phyloP scores from a whole-genome alignment of 441 rosid species.

The Croton laevigatus region DNA sequence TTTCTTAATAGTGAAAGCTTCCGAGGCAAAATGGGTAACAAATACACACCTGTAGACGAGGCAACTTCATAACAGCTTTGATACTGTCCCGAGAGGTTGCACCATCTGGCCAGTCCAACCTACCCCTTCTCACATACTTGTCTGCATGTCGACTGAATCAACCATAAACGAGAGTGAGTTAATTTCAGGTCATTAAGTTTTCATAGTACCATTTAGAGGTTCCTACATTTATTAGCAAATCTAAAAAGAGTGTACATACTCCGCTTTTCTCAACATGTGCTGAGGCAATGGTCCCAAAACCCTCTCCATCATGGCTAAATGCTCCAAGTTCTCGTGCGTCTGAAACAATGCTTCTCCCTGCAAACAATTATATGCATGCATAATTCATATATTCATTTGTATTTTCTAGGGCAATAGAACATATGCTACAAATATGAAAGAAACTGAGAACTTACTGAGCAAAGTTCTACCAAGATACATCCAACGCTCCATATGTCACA shows the following conservation, averaged over 20 bases:
- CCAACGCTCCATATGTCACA: slow-evolving; percentile 77
- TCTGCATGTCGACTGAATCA: slow-evolving; percentile 54
- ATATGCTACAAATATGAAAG: background rate
- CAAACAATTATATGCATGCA: slow-evolving; percentile 5
- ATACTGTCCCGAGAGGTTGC: slow-evolving; percentile 60
- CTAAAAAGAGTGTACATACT: slow-evolving; percentile 36
- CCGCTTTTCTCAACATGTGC: slow-evolving; percentile 53
- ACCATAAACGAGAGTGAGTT: slow-evolving; percentile 4
- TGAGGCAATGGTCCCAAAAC: slow-evolving; percentile 65
- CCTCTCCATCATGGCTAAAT: slow-evolving; percentile 79
- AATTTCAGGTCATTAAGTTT: background rate
- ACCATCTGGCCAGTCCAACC: slow-evolving; percentile 69
- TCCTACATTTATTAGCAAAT: background rate
- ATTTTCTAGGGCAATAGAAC: background rate
- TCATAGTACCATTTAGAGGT: slow-evolving; percentile 5
- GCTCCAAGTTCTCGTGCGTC: slow-evolving; percentile 70
- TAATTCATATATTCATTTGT: background rate
- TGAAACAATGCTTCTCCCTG: slow-evolving; percentile 79
- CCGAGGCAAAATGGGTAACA: background rate
- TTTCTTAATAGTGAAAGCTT: background rate
- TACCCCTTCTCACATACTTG: slow-evolving; percentile 57
- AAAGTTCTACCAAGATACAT: slow-evolving; percentile 65
- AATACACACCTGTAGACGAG: slow-evolving; percentile 54
- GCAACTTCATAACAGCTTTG: slow-evolving; percentile 52
- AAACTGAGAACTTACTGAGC: slow-evolving; percentile 44